Percentiles rank a stretch among this genome's conserved stretches.
These are phyloP conservation scores for Orbilia javanica DNA, from an alignment of 2,329 filamentous ascomycete genomes.

Conservation along the genomic window DNA sequence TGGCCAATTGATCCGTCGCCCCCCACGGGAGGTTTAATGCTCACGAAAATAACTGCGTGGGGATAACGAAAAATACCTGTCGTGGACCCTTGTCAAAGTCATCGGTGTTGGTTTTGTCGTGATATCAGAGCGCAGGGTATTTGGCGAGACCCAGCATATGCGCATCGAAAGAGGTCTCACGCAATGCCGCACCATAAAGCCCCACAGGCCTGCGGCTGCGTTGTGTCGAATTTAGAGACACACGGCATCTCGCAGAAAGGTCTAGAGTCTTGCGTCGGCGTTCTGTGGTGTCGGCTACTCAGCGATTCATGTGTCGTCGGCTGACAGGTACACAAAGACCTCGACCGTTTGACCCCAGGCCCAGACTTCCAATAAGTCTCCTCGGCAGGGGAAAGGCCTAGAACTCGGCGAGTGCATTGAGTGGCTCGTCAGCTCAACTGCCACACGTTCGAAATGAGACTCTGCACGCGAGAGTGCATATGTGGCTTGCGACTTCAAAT, in stretches of 20 bases:
- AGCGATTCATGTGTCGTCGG: constrained; percentile 7
- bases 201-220: constrained; percentile 17
- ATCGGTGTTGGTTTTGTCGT: constrained; percentile 22
- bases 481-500: constrained; percentile 44
- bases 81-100: constrained; percentile 38
- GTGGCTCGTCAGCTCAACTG: constrained; percentile 30
- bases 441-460: constrained; percentile 49
- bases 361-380: constrained; percentile 22
- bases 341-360: neutral
- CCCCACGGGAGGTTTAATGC: constrained; percentile 25
- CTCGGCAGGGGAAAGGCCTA: constrained; percentile 40
- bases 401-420: constrained; percentile 48
- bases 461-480: constrained; percentile 45
- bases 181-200: constrained; percentile 33
- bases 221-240: constrained; percentile 2
- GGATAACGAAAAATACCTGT: neutral
- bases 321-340: neutral
- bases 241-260: constrained; percentile 44
- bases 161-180: neutral
- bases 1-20: neutral
- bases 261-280: constrained; percentile 20
- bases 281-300: constrained; percentile 1
- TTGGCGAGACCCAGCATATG: neutral
- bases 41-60: constrained; percentile 12
- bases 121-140: constrained; percentile 7